Base-by-base conservation (phyloP, 2,329 filamentous ascomycete genomes). In the Fusarium buxicola region DNA sequence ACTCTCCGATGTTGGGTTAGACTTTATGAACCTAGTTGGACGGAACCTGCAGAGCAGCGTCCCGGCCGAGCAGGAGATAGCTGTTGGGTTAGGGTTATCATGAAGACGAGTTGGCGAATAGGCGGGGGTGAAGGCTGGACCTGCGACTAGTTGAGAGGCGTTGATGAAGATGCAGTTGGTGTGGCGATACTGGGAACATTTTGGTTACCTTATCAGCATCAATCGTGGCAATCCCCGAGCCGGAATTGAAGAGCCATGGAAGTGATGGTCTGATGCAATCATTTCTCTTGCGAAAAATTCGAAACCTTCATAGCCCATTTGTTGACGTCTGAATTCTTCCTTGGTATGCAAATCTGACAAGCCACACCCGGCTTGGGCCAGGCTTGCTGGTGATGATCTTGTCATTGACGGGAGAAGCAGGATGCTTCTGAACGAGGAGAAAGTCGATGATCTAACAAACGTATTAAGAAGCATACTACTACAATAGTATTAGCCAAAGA, bases 11-110 rank as follows among this genome's bases (percentile, higher is more conserved):
- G 94, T 97, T 18, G 94, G 94, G 0, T 79, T 99, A 28, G 94
- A 99, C 75, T 98, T 99, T 73, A 86, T 85, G 53, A 92, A 92
- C 66, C 77, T 98, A 53, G 88, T 97, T 12, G 92, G 90, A 13
- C 83, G 83, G 64, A 87, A 84, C 34, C 68, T 82, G 39, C 71
- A 76, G 24, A 35, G 39, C 71, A 71, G 41, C 65, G 68, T 41
- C 66, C 69, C 12, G 60, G 28, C 39, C 10, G 55, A 63, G 24
- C 44, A 57, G 24, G 45, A 65, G 43, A 49, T 47, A n/a, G 47
- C 66, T 13, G 63, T 74, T 44, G 75, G 74, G 16, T 55, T 75
- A 43, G 75, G 74, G 2, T 45, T 76, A 40, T 67, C 72, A 15
- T 72, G 51, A 74, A 41, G 48, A 7, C 12, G 28, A 9, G 9